A percentile compares a stretch with the other conserved stretches of the same genome.
Evolutionary conservation across 345 rosid genomes (phyloP).

Genomic region (Eucalyptus camaldulensis): DNA sequence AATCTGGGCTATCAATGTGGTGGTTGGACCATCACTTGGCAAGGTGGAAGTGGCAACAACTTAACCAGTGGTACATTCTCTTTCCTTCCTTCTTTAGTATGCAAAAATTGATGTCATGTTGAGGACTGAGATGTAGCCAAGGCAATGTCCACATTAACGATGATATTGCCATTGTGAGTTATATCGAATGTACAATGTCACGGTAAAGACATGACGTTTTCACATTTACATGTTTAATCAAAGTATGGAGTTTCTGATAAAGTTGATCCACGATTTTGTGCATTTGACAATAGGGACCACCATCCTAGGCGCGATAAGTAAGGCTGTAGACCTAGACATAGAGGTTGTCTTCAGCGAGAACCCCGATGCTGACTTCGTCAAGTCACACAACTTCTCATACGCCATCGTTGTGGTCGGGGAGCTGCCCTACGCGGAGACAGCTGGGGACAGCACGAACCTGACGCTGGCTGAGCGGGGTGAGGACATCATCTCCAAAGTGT

Average conservation of each 20-base stretch:
- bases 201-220: background rate
- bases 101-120: background rate
- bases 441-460: slow-evolving; percentile 53
- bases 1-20: slow-evolving; percentile 81
- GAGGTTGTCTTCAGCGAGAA: slow-evolving; percentile 27
- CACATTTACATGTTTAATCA: background rate
- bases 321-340: slow-evolving; percentile 35
- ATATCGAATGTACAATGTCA: background rate
- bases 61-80: slow-evolving; percentile 33
- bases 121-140: background rate
- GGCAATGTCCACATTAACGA: background rate
- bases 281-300: slow-evolving; percentile 37
- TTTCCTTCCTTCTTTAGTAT: background rate
- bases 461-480: slow-evolving; percentile 50
- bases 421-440: slow-evolving; percentile 55
- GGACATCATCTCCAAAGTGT: slow-evolving; percentile 28
- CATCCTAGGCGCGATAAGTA: slow-evolving; percentile 44
- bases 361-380: slow-evolving; percentile 23
- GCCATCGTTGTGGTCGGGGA: slow-evolving; percentile 70
- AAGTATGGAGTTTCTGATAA: background rate
- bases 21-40: slow-evolving; percentile 85
- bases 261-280: background rate
- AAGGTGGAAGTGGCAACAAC: slow-evolving; percentile 49
- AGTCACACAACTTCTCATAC: slow-evolving; percentile 30
- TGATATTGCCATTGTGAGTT: background rate